Evolutionary conservation across 257 asterid species (phyloP).

Genomic region (Paulownia fortunei): DNA sequence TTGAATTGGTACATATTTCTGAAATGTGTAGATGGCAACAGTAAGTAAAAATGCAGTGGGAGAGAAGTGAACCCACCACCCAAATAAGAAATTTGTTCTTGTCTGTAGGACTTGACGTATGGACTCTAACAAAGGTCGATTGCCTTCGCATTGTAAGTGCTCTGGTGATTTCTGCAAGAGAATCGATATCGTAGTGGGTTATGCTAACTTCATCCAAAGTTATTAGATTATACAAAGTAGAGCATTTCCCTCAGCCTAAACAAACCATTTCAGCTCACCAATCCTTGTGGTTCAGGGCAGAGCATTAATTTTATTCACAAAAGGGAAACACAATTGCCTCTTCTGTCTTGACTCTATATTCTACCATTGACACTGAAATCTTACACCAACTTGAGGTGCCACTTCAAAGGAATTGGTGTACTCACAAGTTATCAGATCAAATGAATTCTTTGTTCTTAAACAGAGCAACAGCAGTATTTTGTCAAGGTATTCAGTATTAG

Average conservation of each 20-base stretch:
- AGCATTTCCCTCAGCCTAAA: no score
- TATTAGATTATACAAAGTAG: no score
- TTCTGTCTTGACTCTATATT: no score
- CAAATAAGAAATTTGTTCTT: slow-evolving; percentile 52
- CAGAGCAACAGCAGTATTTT: not conserved
- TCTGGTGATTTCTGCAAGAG: slow-evolving; percentile 50
- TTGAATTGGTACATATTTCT: not conserved
- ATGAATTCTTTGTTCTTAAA: not conserved
- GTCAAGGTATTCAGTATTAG: not conserved
- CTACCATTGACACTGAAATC: no score
- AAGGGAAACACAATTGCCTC: no score
- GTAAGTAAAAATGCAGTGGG: not conserved
- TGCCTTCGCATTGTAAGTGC: slow-evolving; percentile 68
- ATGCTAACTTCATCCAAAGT: not conserved
- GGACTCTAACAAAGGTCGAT: slow-evolving; percentile 65
- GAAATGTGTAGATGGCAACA: not conserved
- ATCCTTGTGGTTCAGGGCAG: no score
- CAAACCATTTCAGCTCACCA: no score
- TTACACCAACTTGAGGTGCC: no score
- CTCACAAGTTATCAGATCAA: not conserved
- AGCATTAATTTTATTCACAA: no score
- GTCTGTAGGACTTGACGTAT: slow-evolving; percentile 54
- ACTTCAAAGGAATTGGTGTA: no score
- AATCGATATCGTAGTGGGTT: not conserved
- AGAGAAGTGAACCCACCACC: slow-evolving; percentile 50